Conservation (phyloP, 2,329 filamentous ascomycete genomes). For the Neurospora crassa region DNA sequence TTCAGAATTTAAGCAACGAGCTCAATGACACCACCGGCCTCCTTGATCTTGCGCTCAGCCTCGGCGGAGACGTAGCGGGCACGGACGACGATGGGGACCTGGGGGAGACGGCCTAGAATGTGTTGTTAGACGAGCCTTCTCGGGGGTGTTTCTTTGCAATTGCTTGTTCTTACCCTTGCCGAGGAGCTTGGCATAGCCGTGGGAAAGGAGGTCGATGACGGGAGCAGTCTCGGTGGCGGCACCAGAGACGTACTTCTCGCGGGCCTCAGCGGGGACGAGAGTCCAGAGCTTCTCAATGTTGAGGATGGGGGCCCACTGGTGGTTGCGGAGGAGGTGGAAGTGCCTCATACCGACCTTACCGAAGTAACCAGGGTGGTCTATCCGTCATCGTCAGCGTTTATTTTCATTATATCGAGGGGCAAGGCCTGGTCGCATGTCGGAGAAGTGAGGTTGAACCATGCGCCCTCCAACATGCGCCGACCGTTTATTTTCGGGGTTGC, state of each 20-base stretch:
- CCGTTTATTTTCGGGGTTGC: slow-evolving; percentile 38
- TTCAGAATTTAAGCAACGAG: slow-evolving; percentile 65
- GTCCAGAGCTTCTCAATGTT: slow-evolving; percentile 98
- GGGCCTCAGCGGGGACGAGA: slow-evolving; percentile 84
- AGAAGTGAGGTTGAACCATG: not conserved
- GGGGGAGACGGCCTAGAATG: slow-evolving; percentile 60
- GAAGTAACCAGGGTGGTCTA: slow-evolving; percentile 94
- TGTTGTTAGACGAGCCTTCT: not conserved
- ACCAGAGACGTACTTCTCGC: slow-evolving; percentile 80
- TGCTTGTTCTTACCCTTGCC: slow-evolving; percentile 57
- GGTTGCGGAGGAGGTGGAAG: slow-evolving; percentile 94
- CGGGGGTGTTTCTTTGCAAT: not conserved
- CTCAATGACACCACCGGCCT: slow-evolving; percentile 92
- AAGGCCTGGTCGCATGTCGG: slow-evolving; percentile 3
- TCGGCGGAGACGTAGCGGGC: slow-evolving; percentile 92
- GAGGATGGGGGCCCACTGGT: slow-evolving; percentile 98
- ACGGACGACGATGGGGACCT: slow-evolving; percentile 88
- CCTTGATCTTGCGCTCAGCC: slow-evolving; percentile 98
- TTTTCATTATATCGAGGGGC: slow-evolving; percentile 66
- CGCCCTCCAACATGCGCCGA: slow-evolving; percentile 1
- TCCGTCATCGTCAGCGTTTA: slow-evolving; percentile 35
- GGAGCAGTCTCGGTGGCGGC: slow-evolving; percentile 82
- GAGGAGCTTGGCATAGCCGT: slow-evolving; percentile 97
- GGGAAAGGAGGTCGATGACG: slow-evolving; percentile 92
- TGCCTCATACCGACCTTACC: slow-evolving; percentile 90